phyloP scores from a whole-genome alignment of 345 rosid species.

The Populus nigra region DNA sequence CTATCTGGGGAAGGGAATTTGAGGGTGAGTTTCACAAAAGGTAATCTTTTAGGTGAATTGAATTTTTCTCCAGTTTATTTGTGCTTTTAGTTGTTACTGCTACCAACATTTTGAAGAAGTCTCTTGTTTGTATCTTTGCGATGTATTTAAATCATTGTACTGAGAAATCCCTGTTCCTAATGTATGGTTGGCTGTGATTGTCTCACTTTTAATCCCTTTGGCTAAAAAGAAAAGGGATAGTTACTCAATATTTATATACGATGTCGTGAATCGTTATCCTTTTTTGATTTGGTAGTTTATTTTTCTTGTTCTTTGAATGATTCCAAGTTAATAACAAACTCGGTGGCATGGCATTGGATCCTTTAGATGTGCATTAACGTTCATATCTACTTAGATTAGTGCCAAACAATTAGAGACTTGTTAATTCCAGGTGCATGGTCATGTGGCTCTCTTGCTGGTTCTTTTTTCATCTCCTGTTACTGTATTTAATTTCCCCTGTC shows the following conservation, averaged over 20 bases:
- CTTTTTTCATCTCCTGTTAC: not conserved
- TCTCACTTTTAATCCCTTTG: not conserved
- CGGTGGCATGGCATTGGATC: not conserved
- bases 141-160: conserved; percentile 4
- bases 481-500: not conserved
- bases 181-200: not conserved
- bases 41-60: conserved; percentile 26
- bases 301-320: not conserved
- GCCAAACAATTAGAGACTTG: not conserved
- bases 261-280: not conserved
- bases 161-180: not conserved
- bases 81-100: not conserved
- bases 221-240: not conserved
- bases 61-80: not conserved
- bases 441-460: not conserved
- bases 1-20: conserved; percentile 99
- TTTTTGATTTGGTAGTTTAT: not conserved
- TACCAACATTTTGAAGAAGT: conserved; percentile 6
- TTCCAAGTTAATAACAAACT: not conserved
- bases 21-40: conserved; percentile 99
- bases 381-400: not conserved
- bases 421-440: not conserved
- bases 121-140: not conserved
- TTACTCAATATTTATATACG: not conserved
- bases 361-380: not conserved